Conservation (phyloP, 2,329 filamentous ascomycete species). For the Xenosphaeropsis pyriputrescens region DNA sequence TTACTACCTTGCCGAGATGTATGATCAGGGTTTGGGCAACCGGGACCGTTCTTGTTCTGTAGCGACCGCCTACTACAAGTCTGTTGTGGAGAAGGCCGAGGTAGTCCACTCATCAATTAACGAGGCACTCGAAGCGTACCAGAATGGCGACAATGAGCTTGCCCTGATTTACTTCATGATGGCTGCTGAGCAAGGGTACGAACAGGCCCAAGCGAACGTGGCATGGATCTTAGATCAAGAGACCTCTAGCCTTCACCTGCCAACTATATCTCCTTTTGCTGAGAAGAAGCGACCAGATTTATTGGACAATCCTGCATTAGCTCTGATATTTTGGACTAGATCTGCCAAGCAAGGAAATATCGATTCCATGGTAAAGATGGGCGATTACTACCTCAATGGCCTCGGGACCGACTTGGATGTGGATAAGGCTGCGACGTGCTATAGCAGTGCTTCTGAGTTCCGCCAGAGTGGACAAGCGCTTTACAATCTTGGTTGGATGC, state of each 20-base stretch:
- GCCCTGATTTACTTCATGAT: conserved; percentile 55
- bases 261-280: conserved; percentile 18
- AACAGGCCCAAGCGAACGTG: conserved; percentile 56
- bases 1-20: conserved; percentile 60
- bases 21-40: conserved; percentile 43
- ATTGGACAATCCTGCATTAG: conserved; percentile 36
- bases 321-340: conserved; percentile 82
- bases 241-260: conserved; percentile 34
- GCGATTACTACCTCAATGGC: conserved; percentile 86
- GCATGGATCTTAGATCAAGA: conserved; percentile 56
- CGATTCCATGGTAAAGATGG: conserved; percentile 93
- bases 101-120: conserved; percentile 42
- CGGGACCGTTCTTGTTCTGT: conserved; percentile 51
- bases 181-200: conserved; percentile 62
- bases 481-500: conserved; percentile 98
- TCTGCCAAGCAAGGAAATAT: conserved; percentile 88
- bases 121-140: conserved; percentile 53
- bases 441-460: conserved; percentile 81
- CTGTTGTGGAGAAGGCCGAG: conserved; percentile 41
- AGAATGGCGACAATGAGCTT: conserved; percentile 45
- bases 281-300: conserved; percentile 22
- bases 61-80: conserved; percentile 54
- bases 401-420: conserved; percentile 58
- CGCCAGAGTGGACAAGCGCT: conserved; percentile 88
- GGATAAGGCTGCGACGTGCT: conserved; percentile 85